phyloP scores from a whole-genome alignment of 495 filamentous ascomycete genomes.

The Sordaria brevicollis region DNA sequence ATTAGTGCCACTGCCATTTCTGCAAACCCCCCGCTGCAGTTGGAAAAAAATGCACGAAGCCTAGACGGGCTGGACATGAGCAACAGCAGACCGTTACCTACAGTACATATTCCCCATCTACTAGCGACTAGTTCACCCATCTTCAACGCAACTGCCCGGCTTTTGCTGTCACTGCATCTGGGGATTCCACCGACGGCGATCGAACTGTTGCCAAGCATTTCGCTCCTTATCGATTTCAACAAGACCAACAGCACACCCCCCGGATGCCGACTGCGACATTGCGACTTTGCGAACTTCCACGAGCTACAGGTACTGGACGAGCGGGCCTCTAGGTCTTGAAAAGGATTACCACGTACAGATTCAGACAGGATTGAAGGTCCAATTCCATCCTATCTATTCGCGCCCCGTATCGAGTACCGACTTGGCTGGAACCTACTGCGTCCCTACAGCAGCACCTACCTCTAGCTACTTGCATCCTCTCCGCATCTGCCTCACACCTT shows the following conservation, averaged over 20 bases:
- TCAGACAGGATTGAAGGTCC: not conserved
- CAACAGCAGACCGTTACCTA: not conserved
- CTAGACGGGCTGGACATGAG: not conserved
- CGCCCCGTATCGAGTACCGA: not conserved
- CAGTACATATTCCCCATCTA: too few species aligned
- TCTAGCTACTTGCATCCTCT: not conserved
- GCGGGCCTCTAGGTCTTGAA: too few species aligned
- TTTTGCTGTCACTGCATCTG: slow-evolving; percentile 2
- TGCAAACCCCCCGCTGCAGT: not conserved
- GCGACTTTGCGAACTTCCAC: not conserved
- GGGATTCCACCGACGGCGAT: slow-evolving; percentile 9
- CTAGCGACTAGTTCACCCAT: not conserved
- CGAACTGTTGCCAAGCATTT: slow-evolving; percentile 7
- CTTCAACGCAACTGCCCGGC: not conserved
- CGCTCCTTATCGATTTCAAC: slow-evolving; percentile 5
- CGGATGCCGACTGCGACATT: not conserved
- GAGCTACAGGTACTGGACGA: not conserved
- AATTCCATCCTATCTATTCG: not conserved
- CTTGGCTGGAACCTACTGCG: not conserved
- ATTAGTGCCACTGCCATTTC: not conserved
- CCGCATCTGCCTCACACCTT: not conserved
- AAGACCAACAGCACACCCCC: not conserved
- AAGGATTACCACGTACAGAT: not conserved
- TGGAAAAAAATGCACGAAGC: not conserved
- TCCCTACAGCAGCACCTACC: not conserved